These are phyloP conservation scores for Panus rudis DNA, from an alignment of 768 basidiomycete species.

Conservation along the genomic window DNA sequence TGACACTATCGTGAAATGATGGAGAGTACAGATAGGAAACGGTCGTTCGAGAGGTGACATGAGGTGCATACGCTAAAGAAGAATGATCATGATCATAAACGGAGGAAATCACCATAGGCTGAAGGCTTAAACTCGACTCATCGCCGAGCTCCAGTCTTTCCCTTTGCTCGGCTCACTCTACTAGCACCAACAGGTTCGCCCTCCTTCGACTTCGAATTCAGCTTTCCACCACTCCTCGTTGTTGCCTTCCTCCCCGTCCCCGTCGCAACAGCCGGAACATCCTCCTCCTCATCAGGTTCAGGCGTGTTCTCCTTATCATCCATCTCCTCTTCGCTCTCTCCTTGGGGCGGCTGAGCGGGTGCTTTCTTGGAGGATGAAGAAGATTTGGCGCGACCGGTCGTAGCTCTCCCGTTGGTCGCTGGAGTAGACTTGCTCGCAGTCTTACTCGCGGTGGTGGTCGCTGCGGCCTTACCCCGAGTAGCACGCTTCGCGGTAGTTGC, in stretches of 20 bases:
- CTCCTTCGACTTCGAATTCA: too few species aligned
- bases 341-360: slow-evolving; percentile 1
- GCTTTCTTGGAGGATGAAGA: slow-evolving; percentile 8
- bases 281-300: slow-evolving; percentile 16
- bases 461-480: not conserved
- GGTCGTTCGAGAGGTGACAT: too few species aligned
- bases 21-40: too few species aligned
- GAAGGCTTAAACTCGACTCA: too few species aligned
- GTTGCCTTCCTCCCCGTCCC: slow-evolving; percentile 6
- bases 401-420: slow-evolving; percentile 1
- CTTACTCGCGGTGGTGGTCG: slow-evolving; percentile 1
- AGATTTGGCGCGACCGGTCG: slow-evolving; percentile 6
- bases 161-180: too few species aligned
- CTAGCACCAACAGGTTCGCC: too few species aligned
- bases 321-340: slow-evolving; percentile 4
- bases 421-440: slow-evolving; percentile 8
- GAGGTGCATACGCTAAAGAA: too few species aligned
- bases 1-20: too few species aligned
- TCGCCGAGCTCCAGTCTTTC: too few species aligned
- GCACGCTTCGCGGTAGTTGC: not conserved
- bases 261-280: slow-evolving; percentile 1
- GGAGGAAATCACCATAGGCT: too few species aligned
- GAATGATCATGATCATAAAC: too few species aligned
- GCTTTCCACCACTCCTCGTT: slow-evolving; percentile 5
- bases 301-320: slow-evolving; percentile 31